Evolutionary conservation across 352 stramenopile genomes (phyloP).

Genomic region (Lagenidium giganteum): DNA sequence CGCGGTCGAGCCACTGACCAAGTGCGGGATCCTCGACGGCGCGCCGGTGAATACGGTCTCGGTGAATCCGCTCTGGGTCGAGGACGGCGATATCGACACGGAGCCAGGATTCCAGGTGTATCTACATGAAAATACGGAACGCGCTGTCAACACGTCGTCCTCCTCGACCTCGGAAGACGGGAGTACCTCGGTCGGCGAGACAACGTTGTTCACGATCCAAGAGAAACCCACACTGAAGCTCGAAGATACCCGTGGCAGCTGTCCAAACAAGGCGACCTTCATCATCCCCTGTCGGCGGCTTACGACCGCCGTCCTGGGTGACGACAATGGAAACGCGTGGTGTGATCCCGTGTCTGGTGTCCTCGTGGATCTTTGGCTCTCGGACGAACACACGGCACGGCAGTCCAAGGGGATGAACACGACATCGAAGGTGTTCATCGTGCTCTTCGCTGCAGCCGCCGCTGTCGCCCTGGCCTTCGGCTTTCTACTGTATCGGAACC

Average conservation of each 20-base stretch:
- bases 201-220: conserved; percentile 14
- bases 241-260: conserved; percentile 3
- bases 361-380: conserved; percentile 18
- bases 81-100: conserved; percentile 15
- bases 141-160: background rate
- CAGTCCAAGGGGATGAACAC: conserved; percentile 1
- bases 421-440: conserved; percentile 1
- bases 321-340: conserved; percentile 2
- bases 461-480: background rate
- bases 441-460: conserved; percentile 5
- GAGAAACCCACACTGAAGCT: conserved; percentile 10
- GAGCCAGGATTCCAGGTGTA: conserved; percentile 8
- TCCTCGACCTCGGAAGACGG: background rate
- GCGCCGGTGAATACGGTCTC: conserved; percentile 1
- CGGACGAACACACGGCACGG: background rate
- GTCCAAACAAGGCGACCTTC: conserved; percentile 18
- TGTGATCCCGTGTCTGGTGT: conserved; percentile 3
- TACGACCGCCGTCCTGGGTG: background rate
- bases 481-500: conserved; percentile 2
- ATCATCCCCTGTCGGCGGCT: conserved; percentile 18
- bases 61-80: conserved; percentile 11
- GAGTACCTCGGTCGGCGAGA: background rate
- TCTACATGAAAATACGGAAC: no score
- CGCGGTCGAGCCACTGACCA: conserved; percentile 5
- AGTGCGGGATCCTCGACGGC: conserved; percentile 8